phyloP scores from a whole-genome alignment of 2,329 filamentous ascomycete genomes.

The Amphichorda felina region DNA sequence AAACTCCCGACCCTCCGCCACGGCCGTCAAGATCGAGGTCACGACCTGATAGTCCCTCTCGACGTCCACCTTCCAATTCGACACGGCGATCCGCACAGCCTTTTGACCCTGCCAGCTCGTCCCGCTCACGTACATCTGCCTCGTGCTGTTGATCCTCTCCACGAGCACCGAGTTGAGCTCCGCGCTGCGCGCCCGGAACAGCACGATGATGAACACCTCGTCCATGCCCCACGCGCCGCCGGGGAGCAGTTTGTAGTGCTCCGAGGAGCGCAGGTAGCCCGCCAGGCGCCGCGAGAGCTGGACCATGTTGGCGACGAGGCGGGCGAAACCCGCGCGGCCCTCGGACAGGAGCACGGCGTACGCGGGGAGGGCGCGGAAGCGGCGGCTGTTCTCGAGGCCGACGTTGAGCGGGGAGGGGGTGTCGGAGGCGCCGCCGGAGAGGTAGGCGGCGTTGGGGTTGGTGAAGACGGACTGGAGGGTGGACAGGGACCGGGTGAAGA shows the following conservation, averaged over 20 bases:
- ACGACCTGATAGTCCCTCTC: constrained; percentile 57
- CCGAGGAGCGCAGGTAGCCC: constrained; percentile 45
- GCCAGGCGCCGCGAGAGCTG: constrained; percentile 58
- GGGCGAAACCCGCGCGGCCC: constrained; percentile 55
- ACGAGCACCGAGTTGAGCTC: constrained; percentile 55
- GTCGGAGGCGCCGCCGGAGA: constrained; percentile 29
- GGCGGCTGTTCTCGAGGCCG: constrained; percentile 81
- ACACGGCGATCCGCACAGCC: constrained; percentile 74
- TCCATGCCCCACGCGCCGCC: constrained; percentile 33
- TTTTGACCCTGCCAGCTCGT: constrained; percentile 64
- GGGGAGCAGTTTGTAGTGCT: constrained; percentile 57
- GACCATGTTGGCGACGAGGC: constrained; percentile 64
- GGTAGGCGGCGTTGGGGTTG: constrained; percentile 80
- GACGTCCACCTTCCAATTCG: constrained; percentile 70
- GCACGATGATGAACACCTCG: constrained; percentile 50
- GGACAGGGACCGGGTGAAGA: constrained; percentile 57
- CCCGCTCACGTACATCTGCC: constrained; percentile 71
- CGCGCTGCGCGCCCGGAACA: constrained; percentile 61
- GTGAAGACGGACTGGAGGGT: constrained; percentile 55
- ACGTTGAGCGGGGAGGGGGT: constrained; percentile 79
- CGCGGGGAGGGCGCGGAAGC: constrained; percentile 82
- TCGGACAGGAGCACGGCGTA: constrained; percentile 71
- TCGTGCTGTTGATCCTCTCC: constrained; percentile 57
- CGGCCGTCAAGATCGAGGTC: constrained; percentile 43
- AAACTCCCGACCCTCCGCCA: constrained; percentile 23